A percentile compares a stretch with the other conserved stretches of the same genome.
phyloP scores from a whole-genome alignment of 352 stramenopile species.

The Aphanomyces invadans region DNA sequence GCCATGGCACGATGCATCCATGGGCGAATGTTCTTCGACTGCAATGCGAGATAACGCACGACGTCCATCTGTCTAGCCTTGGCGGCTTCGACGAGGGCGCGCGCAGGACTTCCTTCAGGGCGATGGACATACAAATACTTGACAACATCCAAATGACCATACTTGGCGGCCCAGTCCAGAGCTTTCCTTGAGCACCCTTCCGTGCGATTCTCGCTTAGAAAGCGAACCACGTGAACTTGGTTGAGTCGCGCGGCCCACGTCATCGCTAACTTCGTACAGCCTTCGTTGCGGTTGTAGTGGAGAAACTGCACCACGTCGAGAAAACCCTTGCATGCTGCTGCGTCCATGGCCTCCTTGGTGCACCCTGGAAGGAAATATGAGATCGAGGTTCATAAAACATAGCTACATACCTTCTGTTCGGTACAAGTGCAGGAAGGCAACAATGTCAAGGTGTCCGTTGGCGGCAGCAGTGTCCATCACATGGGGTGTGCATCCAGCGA shows the following conservation, averaged over 20 bases:
- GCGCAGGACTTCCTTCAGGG: neutral
- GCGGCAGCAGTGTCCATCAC: slow-evolving; percentile 10
- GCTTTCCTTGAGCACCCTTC: slow-evolving; percentile 20
- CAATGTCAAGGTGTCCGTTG: neutral
- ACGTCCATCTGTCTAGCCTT: slow-evolving; percentile 50
- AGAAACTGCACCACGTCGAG: slow-evolving; percentile 25
- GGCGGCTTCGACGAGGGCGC: slow-evolving; percentile 26
- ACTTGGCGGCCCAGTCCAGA: slow-evolving; percentile 35
- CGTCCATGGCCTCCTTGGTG: slow-evolving; percentile 20
- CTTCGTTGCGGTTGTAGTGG: slow-evolving; percentile 25
- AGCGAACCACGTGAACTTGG: slow-evolving; percentile 32
- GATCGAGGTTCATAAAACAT: neutral
- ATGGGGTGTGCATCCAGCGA: neutral
- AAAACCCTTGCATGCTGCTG: slow-evolving; percentile 20
- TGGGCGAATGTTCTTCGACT: neutral
- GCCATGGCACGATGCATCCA: neutral
- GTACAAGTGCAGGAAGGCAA: neutral
- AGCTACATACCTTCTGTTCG: neutral
- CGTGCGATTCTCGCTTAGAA: slow-evolving; percentile 26
- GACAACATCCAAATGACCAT: slow-evolving; percentile 47
- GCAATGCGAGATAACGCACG: slow-evolving; percentile 36
- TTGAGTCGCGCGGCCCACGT: slow-evolving; percentile 30
- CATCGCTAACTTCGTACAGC: slow-evolving; percentile 32
- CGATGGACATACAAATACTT: slow-evolving; percentile 32
- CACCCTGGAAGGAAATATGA: slow-evolving; percentile 20